Conservation (phyloP, 306 rosid species). For the Chamaecrista fasciculata region DNA sequence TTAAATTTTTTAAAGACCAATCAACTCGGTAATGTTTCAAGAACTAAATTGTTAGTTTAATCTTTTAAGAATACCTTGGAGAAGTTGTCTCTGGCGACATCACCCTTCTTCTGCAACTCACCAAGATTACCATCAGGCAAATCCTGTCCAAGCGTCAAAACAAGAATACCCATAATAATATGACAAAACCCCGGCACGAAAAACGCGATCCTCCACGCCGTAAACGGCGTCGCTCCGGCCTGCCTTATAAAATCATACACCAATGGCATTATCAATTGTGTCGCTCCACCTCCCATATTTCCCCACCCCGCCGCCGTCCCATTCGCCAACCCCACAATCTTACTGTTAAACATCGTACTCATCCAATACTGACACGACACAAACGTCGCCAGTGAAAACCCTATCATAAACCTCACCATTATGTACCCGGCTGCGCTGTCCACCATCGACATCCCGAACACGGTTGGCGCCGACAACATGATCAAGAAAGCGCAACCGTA, state of each 20-base stretch:
- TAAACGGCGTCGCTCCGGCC: slow-evolving; percentile 39
- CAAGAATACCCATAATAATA: slow-evolving; percentile 67
- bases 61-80: no score
- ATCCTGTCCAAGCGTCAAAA: slow-evolving; percentile 77
- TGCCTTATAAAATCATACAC: slow-evolving; percentile 48
- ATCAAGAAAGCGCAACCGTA: slow-evolving; percentile 77
- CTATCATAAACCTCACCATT: slow-evolving; percentile 76
- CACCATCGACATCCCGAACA: slow-evolving; percentile 79
- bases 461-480: slow-evolving; percentile 69
- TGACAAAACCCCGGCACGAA: slow-evolving; percentile 72
- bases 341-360: slow-evolving; percentile 86
- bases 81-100: slow-evolving; percentile 70
- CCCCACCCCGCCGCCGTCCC: slow-evolving; percentile 99
- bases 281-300: slow-evolving; percentile 94
- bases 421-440: slow-evolving; percentile 59
- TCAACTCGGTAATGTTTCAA: no score
- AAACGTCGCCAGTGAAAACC: slow-evolving; percentile 84
- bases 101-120: slow-evolving; percentile 71
- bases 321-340: slow-evolving; percentile 78
- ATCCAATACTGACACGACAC: slow-evolving; percentile 97
- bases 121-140: slow-evolving; percentile 85
- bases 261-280: slow-evolving; percentile 87
- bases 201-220: slow-evolving; percentile 86
- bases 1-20: no score
- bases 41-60: no score